Conservation (phyloP, 148 eudicot genomes). For the Linanthus parryae region DNA sequence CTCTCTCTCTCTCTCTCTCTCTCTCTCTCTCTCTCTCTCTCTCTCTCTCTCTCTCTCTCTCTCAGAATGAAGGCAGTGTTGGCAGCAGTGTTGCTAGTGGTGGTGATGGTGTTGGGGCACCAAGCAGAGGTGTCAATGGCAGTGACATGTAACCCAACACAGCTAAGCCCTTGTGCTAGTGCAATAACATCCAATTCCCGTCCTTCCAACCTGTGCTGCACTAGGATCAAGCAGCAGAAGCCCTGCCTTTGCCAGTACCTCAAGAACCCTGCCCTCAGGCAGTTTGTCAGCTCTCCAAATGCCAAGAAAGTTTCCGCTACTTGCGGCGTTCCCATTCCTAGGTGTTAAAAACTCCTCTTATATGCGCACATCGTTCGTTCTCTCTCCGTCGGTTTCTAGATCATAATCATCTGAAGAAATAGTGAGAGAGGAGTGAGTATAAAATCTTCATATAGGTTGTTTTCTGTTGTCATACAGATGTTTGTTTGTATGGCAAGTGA, state of each 20-base stretch:
- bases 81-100: constrained; percentile 6
- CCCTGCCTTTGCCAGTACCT: constrained; percentile 56
- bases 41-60: neutral
- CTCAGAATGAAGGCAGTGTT: constrained; percentile 11
- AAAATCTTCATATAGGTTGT: no score
- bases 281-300: constrained; percentile 35
- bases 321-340: constrained; percentile 51
- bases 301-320: constrained; percentile 32
- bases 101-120: constrained; percentile 17
- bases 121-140: constrained; percentile 21
- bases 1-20: no score
- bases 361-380: no score
- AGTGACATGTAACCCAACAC: constrained; percentile 33
- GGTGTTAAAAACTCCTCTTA: constrained; percentile 35
- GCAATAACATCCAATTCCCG: constrained; percentile 24
- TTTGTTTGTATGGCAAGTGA: no score
- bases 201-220: constrained; percentile 40
- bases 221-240: constrained; percentile 34
- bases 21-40: neutral
- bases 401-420: no score
- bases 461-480: no score
- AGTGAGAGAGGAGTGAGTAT: no score
- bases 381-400: no score
- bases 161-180: constrained; percentile 36
- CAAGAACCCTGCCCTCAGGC: constrained; percentile 28